Base-by-base conservation (phyloP, 768 basidiomycete genomes). In the Candolleomyces aberdarensis region DNA sequence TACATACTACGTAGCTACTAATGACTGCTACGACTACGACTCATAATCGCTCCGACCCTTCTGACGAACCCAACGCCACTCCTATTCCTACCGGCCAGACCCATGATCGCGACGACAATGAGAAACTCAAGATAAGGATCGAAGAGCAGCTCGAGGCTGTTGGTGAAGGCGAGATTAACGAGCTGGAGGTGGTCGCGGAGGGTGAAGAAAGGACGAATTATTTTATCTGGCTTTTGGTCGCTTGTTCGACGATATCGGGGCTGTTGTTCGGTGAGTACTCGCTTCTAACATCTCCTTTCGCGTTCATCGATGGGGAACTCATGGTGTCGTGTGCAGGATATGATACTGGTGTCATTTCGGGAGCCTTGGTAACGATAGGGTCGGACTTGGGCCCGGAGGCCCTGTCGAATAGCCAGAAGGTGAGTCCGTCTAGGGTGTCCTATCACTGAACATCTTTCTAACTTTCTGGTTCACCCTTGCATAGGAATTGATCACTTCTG, bases 261-360 rank as follows among this genome's bases (percentile, higher is more conserved):
- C 71, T 91, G 22, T 78, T 91, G 7, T 92, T 92, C 62, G 90
- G 89, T 89, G 57, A 31, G 86, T 68, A 13, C 43, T 11, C 29
- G 57, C 20, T 58, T 40, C 36, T 41, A 54, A 52, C 32, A 3
- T 53, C 61, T 57, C 36, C 36, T 41, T 31, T 20, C 44, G 44
- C 44, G 44, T n/a, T 20, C 19, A 10, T 29, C 49, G 20, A 3
- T 6, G 2, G 46, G 3, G 46, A 10, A 47, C n/a, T 47, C 20
- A 17, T 17, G 46, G 7, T 17, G 46, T n/a, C 46, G 46, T n/a
- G 19, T 20, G 5, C 40, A 91, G 89, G 90, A 26, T 92, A 92
- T 66, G 90, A 92, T 68, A 92, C 90, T 10, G 89, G 89, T 48
- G 86, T 89, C 41, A 87, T 92, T 22, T 90, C 88, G 58, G 91